Base-by-base conservation (phyloP, 2,329 filamentous ascomycete species). In the Fusarium haematococcum region DNA sequence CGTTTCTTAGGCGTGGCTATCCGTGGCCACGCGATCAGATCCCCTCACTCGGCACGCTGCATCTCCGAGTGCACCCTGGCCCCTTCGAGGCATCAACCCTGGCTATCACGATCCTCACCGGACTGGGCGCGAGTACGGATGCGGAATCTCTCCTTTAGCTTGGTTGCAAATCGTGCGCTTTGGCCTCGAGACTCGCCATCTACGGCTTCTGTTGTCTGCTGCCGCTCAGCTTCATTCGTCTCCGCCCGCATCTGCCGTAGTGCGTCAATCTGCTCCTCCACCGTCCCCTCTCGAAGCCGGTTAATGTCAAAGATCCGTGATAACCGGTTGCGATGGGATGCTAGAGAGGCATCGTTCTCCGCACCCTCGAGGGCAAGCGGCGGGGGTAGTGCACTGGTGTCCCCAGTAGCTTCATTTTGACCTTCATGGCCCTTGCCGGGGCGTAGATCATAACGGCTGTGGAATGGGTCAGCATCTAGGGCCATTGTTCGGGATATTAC, bases 251-350 rank as follows among this genome's bases (percentile, higher is more conserved):
- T 81, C 62, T 86, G 86, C 39, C 90, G 85, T 6, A 92, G 83
- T 7, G 86, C 88, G 64, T 88, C 89, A 63, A 92, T 89, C n/a
- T 90, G 88, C 80, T 92, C 90, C 73, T 91, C 88, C 5, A 87
- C 84, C 0, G 89, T 84, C n/a, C 90, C 90, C 68, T 91, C 86
- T 13, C 90, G 86, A 20, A 92, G 81, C 52, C 88, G 83, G 71
- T 89, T 86, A 54, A 91, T 82, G 73, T 92, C 90, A 45, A 91
- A 84, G 6, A 91, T 78, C 5, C 89, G 86, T 0, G 88, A 88
- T 6, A 86, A 77, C 25, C 89, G 85, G 43, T 85, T 82, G 39
- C 84, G 83, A 65, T 85, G 84, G 2, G 81, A 81, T 13, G 75
- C 77, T 35, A 80, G 73, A 32, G 77, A 70, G 4, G 64, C 77